Base-by-base conservation (phyloP, 2,329 filamentous ascomycete genomes). In the Colletotrichum abscissum region DNA sequence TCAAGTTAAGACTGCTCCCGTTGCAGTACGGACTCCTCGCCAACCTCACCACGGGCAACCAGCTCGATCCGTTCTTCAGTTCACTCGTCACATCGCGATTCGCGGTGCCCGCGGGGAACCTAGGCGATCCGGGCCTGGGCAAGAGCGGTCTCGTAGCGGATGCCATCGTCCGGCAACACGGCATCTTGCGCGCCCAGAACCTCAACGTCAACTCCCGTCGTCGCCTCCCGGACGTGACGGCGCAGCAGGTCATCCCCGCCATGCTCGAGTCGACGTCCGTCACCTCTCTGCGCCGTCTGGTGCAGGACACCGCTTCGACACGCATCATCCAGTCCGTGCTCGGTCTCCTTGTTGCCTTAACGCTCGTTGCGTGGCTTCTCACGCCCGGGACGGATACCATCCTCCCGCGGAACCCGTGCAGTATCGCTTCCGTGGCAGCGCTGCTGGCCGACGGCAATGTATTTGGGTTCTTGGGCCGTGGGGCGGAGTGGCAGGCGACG, bases 381-480 rank as follows among this genome's bases (percentile, higher is more conserved):
- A 77, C 78, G 8, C 78, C 76, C 3, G 76, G 76, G 7, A 72
- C 77, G 19, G 75, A 74, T 24, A 56, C 38, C 11, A 55, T 75
- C 12, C 76, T 83, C 14, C 81, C 83, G 19, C 77, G 79, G 1
- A 75, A 77, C 8, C 79, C 79, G 9, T 80, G 79, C 3, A 81
- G 78, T 30, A 82, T 84, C 63, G 83, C 82, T n/a, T 81, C 80
- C n/a, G 71, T 80, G 24, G 81, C 81, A 0, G 81, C 81, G 1
- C 76, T 84, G 28, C 77, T 84, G 3, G 82, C 79, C 1, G 83
- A 83, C 30, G 83, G 82, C 1, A 83, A 84, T 70, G 69, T 84
- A 4, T 76, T 82, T 35, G 77, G 79, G 1, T 75, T 78, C 42
- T 75, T 81, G 7, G 75, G 76, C 2, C 73, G 77, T 3, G 78